Conservation (phyloP, 768 basidiomycete genomes). For the Macrocybe gigantea region DNA sequence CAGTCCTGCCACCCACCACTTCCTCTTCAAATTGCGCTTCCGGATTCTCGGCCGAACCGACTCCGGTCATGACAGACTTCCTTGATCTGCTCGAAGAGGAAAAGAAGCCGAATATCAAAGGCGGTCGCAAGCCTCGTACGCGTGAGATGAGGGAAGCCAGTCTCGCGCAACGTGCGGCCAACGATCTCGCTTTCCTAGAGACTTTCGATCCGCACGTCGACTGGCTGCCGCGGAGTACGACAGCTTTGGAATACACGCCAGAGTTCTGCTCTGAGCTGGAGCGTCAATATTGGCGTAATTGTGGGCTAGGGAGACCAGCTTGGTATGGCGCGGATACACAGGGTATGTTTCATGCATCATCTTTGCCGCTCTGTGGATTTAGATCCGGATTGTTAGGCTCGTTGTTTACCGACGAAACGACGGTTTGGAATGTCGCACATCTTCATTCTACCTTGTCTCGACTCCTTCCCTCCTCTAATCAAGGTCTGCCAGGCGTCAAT, state of each 20-base stretch:
- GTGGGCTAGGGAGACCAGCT: conserved; percentile 82
- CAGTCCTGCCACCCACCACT: conserved; percentile 26
- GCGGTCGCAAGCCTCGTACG: conserved; percentile 30
- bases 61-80: not conserved
- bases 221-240: conserved; percentile 79
- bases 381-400: conserved; percentile 36
- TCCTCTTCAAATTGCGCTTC: conserved; percentile 12
- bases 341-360: conserved; percentile 42
- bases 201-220: conserved; percentile 65
- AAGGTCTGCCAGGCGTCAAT: conserved; percentile 90
- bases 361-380: conserved; percentile 3
- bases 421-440: conserved; percentile 89
- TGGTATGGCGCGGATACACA: conserved; percentile 98
- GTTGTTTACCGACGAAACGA: conserved; percentile 70
- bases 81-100: conserved; percentile 13
- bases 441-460: conserved; percentile 84
- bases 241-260: conserved; percentile 71
- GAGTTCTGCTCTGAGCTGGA: conserved; percentile 88
- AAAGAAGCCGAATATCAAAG: conserved; percentile 25
- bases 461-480: conserved; percentile 58
- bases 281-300: conserved; percentile 87
- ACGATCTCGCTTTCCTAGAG: conserved; percentile 54
- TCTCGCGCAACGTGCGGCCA: conserved; percentile 39
- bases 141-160: conserved; percentile 45
- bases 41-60: conserved; percentile 1